Evolutionary conservation across 257 asterid genomes (phyloP).

Genomic region (Leptodermis oblonga): DNA sequence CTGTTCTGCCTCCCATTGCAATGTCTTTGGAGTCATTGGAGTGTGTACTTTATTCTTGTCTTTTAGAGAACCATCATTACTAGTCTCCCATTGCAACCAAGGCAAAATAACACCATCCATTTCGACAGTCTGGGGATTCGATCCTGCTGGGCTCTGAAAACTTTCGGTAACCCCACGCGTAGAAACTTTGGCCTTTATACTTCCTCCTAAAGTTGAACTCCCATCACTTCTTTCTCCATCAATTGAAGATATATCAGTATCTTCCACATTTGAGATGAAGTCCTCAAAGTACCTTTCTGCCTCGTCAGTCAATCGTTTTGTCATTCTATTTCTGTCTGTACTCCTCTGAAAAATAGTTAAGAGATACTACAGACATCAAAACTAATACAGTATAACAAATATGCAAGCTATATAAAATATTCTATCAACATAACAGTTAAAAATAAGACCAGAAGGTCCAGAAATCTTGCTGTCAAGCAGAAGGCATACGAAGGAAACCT

Average conservation of each 20-base stretch:
- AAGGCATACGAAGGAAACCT: neutral
- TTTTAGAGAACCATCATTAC: slow-evolving; percentile 42
- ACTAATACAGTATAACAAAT: neutral
- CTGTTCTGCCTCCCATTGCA: slow-evolving; percentile 45
- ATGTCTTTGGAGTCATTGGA: slow-evolving; percentile 48
- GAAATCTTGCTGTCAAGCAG: neutral
- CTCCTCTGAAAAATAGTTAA: slow-evolving; percentile 57
- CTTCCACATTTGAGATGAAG: slow-evolving; percentile 76
- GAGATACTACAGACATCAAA: neutral
- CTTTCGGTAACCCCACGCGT: slow-evolving; percentile 30
- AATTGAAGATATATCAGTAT: slow-evolving; percentile 85
- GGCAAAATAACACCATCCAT: slow-evolving; percentile 75
- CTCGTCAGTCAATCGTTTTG: slow-evolving; percentile 59
- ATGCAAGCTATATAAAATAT: neutral
- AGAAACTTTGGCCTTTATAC: slow-evolving; percentile 37
- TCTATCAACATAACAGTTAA: neutral
- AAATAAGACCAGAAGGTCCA: neutral
- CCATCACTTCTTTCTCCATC: slow-evolving; percentile 94
- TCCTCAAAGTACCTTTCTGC: slow-evolving; percentile 81
- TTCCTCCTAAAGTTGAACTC: slow-evolving; percentile 65
- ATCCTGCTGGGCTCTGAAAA: slow-evolving; percentile 41
- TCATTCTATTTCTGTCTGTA: slow-evolving; percentile 49
- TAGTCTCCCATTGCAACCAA: slow-evolving; percentile 91
- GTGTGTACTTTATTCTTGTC: slow-evolving; percentile 29
- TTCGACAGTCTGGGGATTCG: slow-evolving; percentile 42